Percentiles rank a stretch among this genome's conserved stretches.
phyloP scores from a whole-genome alignment of 768 basidiomycete species.

The Tylopilus felleus region DNA sequence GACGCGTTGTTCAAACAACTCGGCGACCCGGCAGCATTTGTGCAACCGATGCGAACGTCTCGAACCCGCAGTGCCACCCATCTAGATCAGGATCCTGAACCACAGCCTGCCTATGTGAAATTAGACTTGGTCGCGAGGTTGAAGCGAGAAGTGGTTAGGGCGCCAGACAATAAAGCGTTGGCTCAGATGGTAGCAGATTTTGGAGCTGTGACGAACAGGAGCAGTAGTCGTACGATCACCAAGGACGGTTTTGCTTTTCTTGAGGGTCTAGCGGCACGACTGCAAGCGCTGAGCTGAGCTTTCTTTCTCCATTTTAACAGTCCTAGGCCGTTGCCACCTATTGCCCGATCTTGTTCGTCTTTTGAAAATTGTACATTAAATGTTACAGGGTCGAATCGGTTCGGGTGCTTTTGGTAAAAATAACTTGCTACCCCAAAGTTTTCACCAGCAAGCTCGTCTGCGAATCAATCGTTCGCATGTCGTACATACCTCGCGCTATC shows the following conservation, averaged over 20 bases:
- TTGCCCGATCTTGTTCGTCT: not conserved
- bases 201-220: slow-evolving; percentile 63
- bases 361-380: not conserved
- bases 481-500: not conserved
- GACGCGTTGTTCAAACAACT: slow-evolving; percentile 70
- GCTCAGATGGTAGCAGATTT: slow-evolving; percentile 69
- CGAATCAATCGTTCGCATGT: not conserved
- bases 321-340: not conserved
- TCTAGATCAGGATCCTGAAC: slow-evolving; percentile 37
- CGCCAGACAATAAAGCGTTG: slow-evolving; percentile 52
- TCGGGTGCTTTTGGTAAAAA: not conserved
- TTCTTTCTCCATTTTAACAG: not conserved
- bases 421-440: not conserved
- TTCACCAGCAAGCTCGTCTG: not conserved
- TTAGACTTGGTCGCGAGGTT: slow-evolving; percentile 58
- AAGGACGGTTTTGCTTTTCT: slow-evolving; percentile 76
- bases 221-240: slow-evolving; percentile 66
- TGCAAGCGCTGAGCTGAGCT: slow-evolving; percentile 35
- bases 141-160: slow-evolving; percentile 48
- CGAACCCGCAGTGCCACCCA: slow-evolving; percentile 40
- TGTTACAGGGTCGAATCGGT: not conserved
- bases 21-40: slow-evolving; percentile 60
- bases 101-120: slow-evolving; percentile 52
- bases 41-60: slow-evolving; percentile 48
- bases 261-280: slow-evolving; percentile 53